Conservation (phyloP, 2,329 filamentous ascomycete genomes). For the Aspergillus udagawae region DNA sequence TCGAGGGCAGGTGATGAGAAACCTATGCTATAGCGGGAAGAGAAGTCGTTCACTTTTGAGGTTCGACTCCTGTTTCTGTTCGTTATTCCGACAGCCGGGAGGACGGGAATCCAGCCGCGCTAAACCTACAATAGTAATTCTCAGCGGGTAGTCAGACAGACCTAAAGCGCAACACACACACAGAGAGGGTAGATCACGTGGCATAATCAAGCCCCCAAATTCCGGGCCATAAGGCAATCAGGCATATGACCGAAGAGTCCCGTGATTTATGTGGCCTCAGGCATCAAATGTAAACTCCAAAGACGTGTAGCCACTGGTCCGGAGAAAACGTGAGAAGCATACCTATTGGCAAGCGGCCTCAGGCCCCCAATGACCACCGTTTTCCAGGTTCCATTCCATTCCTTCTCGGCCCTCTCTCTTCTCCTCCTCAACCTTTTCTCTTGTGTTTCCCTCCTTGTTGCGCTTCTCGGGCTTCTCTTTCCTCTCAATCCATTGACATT, state of each 20-base stretch:
- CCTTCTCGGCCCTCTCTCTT: slow-evolving; percentile 24
- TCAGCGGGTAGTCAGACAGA: slow-evolving; percentile 20
- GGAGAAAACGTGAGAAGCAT: slow-evolving; percentile 23
- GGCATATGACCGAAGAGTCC: neutral
- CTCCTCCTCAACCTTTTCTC: slow-evolving; percentile 17
- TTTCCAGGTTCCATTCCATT: slow-evolving; percentile 40
- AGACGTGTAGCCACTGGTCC: slow-evolving; percentile 15
- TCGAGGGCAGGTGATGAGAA: slow-evolving; percentile 30
- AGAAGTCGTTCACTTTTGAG: slow-evolving; percentile 28
- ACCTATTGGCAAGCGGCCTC: slow-evolving; percentile 4
- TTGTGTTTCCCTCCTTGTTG: slow-evolving; percentile 9
- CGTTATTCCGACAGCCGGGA: slow-evolving; percentile 26
- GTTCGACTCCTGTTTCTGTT: slow-evolving; percentile 31
- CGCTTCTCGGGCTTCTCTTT: slow-evolving; percentile 1
- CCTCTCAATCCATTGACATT: slow-evolving; percentile 9
- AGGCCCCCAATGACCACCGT: slow-evolving; percentile 26
- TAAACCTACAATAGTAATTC: slow-evolving; percentile 24
- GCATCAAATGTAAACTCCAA: slow-evolving; percentile 11
- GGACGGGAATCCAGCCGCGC: slow-evolving; percentile 22
- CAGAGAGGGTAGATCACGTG: slow-evolving; percentile 1
- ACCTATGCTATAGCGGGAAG: slow-evolving; percentile 29
- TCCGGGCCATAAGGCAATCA: slow-evolving; percentile 3
- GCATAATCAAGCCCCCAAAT: slow-evolving; percentile 1
- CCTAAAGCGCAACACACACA: slow-evolving; percentile 18
- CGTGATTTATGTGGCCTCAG: slow-evolving; percentile 14